Base-by-base conservation (phyloP, 495 filamentous ascomycete genomes). In the Melanomma pulvis-pyrius region DNA sequence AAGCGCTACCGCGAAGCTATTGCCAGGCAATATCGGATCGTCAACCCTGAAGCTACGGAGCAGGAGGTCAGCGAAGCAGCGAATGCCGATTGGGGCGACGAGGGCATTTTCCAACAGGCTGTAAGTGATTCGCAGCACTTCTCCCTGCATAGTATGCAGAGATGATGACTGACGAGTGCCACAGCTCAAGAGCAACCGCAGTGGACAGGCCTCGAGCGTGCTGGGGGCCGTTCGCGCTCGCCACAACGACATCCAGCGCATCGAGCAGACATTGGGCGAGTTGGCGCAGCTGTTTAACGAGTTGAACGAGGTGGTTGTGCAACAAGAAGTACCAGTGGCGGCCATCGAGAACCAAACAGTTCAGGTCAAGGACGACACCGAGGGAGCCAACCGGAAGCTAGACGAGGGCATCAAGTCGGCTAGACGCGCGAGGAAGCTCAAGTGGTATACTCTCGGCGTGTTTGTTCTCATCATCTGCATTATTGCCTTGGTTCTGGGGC, bases 31-130 rank as follows among this genome's bases (percentile, higher is more conserved):
- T 91, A 88, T 73, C 80, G 83, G 39, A 90, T 91, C 71, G 88
- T 92, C 59, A 91, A 91, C 74, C 88, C 88, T 39, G 82, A 89
- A 2, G 89, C 89, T 8, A 83, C 81, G 29, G 87, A 90, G 55
- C 74, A 76, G 13, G 86, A 91, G 74, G 83, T 90, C 50, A 77
- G 79, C 17, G 78, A 87, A 72, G 88, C 88, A 2, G 75, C 80
- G n/a, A 79, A 88, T 67, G 81, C 85, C 36, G 84, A 91, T 74
- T 90, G 86, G 83, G 87, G 86, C 22, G 82, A 89, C 61, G 88
- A 90, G 74, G 88, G 89, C 67, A 85, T 92, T 61, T 92, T 91
- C 79, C 87, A 89, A 76, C 85, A 83, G 44, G 89, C 89, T 50
- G 88, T 90, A 82, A 60, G 86, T 79, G 49, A n/a, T n/a, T n/a